Percentiles rank a stretch among this genome's conserved stretches.
Conservation (phyloP, 2,329 filamentous ascomycete species). For the Colletotrichum sp. region DNA sequence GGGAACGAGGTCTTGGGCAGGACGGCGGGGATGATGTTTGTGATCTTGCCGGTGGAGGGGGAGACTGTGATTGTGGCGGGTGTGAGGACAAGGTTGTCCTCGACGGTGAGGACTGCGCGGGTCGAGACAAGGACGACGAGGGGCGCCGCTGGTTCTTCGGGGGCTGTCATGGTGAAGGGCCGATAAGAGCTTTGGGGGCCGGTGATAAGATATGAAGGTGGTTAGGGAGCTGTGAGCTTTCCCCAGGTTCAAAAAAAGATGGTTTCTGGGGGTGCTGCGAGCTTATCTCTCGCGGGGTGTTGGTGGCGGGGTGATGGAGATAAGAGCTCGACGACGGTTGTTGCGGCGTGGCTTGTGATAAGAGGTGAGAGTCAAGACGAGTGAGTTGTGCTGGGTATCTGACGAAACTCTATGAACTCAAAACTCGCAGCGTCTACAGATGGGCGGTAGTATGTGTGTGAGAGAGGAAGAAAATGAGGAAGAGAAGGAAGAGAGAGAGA, state of each 20-base stretch:
- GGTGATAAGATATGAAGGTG: conserved; percentile 5
- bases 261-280: neutral
- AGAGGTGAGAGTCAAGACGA: neutral
- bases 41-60: conserved; percentile 80
- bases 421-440: neutral
- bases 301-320: neutral
- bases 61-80: conserved; percentile 86
- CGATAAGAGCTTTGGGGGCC: neutral
- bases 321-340: neutral
- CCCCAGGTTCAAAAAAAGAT: neutral
- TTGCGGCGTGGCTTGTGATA: neutral
- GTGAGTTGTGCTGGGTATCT: neutral
- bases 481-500: neutral
- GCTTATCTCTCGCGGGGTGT: conserved; percentile 10
- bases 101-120: conserved; percentile 78
- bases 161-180: conserved; percentile 33
- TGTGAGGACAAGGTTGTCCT: conserved; percentile 66
- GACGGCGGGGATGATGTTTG: conserved; percentile 73
- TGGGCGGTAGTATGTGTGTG: neutral
- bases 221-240: neutral
- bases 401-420: neutral
- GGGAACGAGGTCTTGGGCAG: conserved; percentile 80
- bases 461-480: neutral
- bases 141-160: conserved; percentile 32
- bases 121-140: conserved; percentile 83